Percentiles rank a stretch among this genome's conserved stretches.
These are phyloP conservation scores for Clavariopsis aquatica DNA, from an alignment of 495 filamentous ascomycete species.

Conservation along the genomic window DNA sequence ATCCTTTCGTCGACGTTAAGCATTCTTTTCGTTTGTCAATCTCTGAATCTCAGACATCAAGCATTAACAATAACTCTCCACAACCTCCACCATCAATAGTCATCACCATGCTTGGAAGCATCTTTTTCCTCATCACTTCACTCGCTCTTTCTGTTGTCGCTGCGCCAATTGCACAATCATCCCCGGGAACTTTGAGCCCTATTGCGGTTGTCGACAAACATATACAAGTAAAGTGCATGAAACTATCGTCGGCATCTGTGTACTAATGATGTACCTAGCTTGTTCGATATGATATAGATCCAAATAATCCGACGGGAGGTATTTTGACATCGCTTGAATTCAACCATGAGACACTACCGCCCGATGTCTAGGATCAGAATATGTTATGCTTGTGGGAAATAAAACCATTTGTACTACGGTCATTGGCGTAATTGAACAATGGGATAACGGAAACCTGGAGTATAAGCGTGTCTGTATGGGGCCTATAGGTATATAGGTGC, in stretches of 20 bases:
- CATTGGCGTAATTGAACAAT: too few relatives aligned
- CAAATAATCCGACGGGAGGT: not conserved
- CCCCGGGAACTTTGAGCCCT: not conserved
- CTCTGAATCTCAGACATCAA: not conserved
- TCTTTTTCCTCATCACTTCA: slow-evolving; percentile 1
- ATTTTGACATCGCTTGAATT: too few relatives aligned
- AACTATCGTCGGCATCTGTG: not conserved
- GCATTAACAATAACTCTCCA: not conserved
- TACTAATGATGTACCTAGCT: not conserved
- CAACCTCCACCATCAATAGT: not conserved
- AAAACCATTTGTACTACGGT: too few relatives aligned
- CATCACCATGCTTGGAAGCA: slow-evolving; percentile 1
- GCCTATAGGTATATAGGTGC: not conserved
- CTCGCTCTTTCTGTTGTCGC: slow-evolving; percentile 1
- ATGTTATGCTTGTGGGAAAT: too few relatives aligned
- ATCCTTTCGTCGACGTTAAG: too few relatives aligned
- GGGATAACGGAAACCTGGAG: too few relatives aligned
- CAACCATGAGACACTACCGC: not conserved
- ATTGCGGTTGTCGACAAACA: not conserved
- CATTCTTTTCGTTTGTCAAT: slow-evolving; percentile 4
- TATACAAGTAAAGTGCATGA: not conserved
- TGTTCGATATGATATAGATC: not conserved
- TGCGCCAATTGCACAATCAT: not conserved
- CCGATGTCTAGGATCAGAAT: not conserved
- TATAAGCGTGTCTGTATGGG: too few relatives aligned